Percentiles rank a stretch among this genome's conserved stretches.
These are phyloP conservation scores for Hebeloma cylindrosporum DNA, from an alignment of 768 basidiomycete genomes.

Conservation along the genomic window DNA sequence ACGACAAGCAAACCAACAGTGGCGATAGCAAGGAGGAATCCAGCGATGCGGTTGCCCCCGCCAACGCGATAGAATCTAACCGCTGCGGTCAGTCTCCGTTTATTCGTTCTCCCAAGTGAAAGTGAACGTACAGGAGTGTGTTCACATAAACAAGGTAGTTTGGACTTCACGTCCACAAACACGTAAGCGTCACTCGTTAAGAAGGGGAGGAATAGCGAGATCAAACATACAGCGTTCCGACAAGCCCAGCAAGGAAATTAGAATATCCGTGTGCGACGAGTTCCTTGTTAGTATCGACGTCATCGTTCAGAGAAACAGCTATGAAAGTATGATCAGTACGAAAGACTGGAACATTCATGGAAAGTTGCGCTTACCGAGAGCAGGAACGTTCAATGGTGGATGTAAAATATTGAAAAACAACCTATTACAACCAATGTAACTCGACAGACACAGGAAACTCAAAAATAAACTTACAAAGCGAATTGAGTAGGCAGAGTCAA, in stretches of 20 bases:
- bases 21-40: slow-evolving; percentile 79
- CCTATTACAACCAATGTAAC: slow-evolving; percentile 31
- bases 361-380: slow-evolving; percentile 62
- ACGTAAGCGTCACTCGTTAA: background rate
- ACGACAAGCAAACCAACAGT: slow-evolving; percentile 72
- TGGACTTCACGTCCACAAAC: slow-evolving; percentile 44
- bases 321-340: background rate
- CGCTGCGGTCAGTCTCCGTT: background rate
- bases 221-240: slow-evolving; percentile 73
- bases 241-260: slow-evolving; percentile 76
- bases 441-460: background rate
- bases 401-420: slow-evolving; percentile 85
- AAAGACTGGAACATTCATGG: background rate
- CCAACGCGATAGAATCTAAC: slow-evolving; percentile 89
- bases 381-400: slow-evolving; percentile 87
- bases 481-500: slow-evolving; percentile 91
- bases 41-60: slow-evolving; percentile 79
- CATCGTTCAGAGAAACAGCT: slow-evolving; percentile 88
- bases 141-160: slow-evolving; percentile 91
- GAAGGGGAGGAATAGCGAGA: background rate
- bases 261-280: slow-evolving; percentile 92
- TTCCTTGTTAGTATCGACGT: slow-evolving; percentile 90
- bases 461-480: slow-evolving; percentile 65
- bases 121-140: slow-evolving; percentile 58
- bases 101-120: background rate